These are phyloP conservation scores for Adansonia digitata DNA, from an alignment of 345 rosid species.

Conservation along the genomic window DNA sequence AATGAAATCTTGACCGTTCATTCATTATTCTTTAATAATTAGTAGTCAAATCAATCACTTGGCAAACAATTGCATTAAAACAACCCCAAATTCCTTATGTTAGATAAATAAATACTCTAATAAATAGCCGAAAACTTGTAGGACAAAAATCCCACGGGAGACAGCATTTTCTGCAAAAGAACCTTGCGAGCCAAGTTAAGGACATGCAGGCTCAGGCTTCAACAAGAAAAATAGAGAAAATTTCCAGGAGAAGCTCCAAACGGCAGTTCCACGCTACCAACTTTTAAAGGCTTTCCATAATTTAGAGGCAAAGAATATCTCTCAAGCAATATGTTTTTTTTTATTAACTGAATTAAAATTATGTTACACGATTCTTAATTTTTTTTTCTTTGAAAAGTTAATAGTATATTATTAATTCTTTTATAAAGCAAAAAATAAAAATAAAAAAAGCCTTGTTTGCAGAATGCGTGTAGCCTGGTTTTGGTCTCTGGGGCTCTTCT, in stretches of 20 bases:
- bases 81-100: neutral
- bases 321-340: neutral
- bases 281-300: constrained; percentile 14
- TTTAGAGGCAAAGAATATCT: constrained; percentile 36
- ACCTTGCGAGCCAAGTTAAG: constrained; percentile 22
- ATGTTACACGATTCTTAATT: neutral
- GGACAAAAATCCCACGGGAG: neutral
- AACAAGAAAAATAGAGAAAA: neutral
- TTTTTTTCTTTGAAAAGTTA: neutral
- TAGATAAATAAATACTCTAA: neutral
- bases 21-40: neutral
- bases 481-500: constrained; percentile 40
- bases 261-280: neutral
- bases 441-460: constrained; percentile 21
- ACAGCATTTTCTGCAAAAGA: neutral
- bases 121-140: neutral
- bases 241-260: neutral
- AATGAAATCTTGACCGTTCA: neutral
- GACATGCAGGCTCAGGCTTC: no score
- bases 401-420: constrained; percentile 19
- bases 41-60: constrained; percentile 1
- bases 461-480: constrained; percentile 59
- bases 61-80: neutral
- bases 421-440: constrained; percentile 51
- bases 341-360: neutral